Base-by-base conservation (phyloP, 495 filamentous ascomycete species). In the Daldinia childiae region DNA sequence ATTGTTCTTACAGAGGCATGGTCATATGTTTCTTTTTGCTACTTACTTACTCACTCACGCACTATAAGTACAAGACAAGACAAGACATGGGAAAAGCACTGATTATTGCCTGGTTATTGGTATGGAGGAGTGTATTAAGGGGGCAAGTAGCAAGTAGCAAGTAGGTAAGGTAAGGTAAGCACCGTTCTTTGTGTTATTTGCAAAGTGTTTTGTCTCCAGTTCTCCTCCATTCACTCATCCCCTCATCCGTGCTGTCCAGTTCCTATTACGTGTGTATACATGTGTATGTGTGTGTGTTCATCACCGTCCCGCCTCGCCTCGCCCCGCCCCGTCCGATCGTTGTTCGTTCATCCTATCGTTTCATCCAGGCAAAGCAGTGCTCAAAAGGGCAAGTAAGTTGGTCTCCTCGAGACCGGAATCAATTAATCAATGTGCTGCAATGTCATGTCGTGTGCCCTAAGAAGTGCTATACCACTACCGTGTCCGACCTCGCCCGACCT, bases 1-100 rank as follows among this genome's bases (percentile, higher is more conserved):
- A 71, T 56, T 38, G 26, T 62, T 41, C 62, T 29, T 58, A 29
- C 14, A 11, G 57, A 50, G 27, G 30, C 50, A 57, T 29, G 38
- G 6, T 5, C 38, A 56, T 3, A 39, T 66, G 8, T 48, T 19
- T 48, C 8, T 48, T 24, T 36, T 14, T 14, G 34, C 34, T 19
- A 21, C 19, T 48, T 7, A 9, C 4, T 45, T 1, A 14, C 36
- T 43, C 43, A 21, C 17, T 48, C 17, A 21, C 17, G 21, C 17
- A 9, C 3, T 45, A 74, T 62, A 68, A 74, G 62, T 70, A 74
- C 71, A 74, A 55, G 61, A 69, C 60, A 64, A 59, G 19, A 54
- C 30, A 50, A 9, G 48, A 29, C 7, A 27, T 6, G 3, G 6
- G 29, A 17, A 17, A 12, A 30, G 17, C 50, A 30, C 50, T 29